Evolutionary conservation across 2,329 filamentous ascomycete genomes (phyloP).

Genomic region (Penicillium italicum): DNA sequence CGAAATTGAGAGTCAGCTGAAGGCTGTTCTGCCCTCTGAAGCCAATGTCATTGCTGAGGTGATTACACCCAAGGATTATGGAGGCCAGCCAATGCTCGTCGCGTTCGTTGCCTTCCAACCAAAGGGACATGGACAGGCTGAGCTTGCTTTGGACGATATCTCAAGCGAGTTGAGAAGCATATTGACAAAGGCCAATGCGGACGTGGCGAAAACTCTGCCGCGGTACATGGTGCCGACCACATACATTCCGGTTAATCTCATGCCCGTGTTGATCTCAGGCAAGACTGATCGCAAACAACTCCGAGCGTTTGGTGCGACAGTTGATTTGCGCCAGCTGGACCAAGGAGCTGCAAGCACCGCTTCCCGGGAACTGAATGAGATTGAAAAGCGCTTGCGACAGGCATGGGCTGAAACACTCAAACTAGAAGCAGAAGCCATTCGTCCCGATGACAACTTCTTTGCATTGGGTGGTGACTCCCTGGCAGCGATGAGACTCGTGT

Average conservation of each 20-base stretch:
- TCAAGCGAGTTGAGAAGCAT: slow-evolving; percentile 15
- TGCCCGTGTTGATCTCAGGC: slow-evolving; percentile 44
- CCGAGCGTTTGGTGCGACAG: slow-evolving; percentile 33
- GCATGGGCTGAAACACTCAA: slow-evolving; percentile 36
- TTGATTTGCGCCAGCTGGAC: slow-evolving; percentile 33
- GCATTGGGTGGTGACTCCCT: slow-evolving; percentile 36
- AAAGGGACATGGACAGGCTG: slow-evolving; percentile 17
- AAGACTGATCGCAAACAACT: slow-evolving; percentile 45
- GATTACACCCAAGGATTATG: slow-evolving; percentile 35
- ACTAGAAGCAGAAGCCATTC: slow-evolving; percentile 34
- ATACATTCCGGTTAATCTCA: slow-evolving; percentile 43
- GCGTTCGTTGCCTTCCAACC: slow-evolving; percentile 31
- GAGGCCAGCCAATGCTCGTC: slow-evolving; percentile 30
- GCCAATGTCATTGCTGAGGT: slow-evolving; percentile 49
- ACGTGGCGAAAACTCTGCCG: slow-evolving; percentile 28
- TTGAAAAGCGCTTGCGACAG: slow-evolving; percentile 32
- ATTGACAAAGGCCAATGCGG: slow-evolving; percentile 22
- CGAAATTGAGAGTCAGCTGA: slow-evolving; percentile 40
- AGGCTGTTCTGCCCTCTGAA: slow-evolving; percentile 27
- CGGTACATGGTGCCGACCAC: slow-evolving; percentile 39
- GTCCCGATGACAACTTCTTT: slow-evolving; percentile 38
- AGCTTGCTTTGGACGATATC: slow-evolving; percentile 14
- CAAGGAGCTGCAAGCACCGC: slow-evolving; percentile 14
- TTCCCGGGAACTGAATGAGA: slow-evolving; percentile 29
- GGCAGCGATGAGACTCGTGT: slow-evolving; percentile 34